Evolutionary conservation across 2,329 filamentous ascomycete species (phyloP), one percentile per base, ranked within the genome.

Genomic region (Dryadomyces sulphureus): DNA sequence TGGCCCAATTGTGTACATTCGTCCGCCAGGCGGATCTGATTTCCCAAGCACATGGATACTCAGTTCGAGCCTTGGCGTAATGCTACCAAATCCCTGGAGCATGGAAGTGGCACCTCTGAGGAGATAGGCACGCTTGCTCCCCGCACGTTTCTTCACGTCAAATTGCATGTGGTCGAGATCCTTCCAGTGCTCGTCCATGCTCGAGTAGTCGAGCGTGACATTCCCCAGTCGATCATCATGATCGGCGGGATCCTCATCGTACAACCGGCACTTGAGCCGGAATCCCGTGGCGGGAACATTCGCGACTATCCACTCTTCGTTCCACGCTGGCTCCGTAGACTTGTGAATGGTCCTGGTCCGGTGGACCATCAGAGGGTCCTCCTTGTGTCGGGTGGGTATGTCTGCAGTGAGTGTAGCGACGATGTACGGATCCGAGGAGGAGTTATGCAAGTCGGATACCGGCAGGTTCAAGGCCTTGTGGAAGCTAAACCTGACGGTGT

Each of bases 221-320:
- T 92, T 93, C 11, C 90, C 90, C 19, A 96, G 71, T 22, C 86
- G 74, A 62, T 96, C 90, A 58, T 96, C 84, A 53, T 83, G 77
- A 59, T 95, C 85, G 1, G 81, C 77, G 30, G 80, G 78, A 62
- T 96, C 90, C 60, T 96, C 90, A 57, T 96, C 90, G 62, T 89
- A 93, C 17, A 96, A 64, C 45, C 85, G 75, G 50, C 85, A 87
- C 60, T 94, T 94, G 54, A 96, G 71, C 47, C 72, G 74, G 64
- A 94, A 94, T 4, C 89, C 89, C 0, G 74, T 77, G 0, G 79
- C 68, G 0, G 90, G 89, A 2, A 95, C 73, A 54, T 94, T 93
- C 50, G 85, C 86, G 21, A 96, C 81, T 20, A 87, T 72, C 90
- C 90, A 96, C 49, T 86, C 75, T 34, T 81, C 77, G 41, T 94